phyloP scores from a whole-genome alignment of 148 eudicot species.

The Cornus florida region DNA sequence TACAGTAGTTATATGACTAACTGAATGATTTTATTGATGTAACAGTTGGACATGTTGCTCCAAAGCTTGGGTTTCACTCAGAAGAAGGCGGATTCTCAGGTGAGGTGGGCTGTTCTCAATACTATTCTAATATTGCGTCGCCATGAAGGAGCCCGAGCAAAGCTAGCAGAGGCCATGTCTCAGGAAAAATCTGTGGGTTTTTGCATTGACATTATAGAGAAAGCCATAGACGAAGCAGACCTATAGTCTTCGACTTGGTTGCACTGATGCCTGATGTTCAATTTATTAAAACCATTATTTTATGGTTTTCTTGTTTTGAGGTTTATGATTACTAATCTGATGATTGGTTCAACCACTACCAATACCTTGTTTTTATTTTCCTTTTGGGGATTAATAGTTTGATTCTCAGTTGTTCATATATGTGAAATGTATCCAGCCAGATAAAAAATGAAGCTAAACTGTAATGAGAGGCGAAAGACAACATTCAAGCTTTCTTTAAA shows the following conservation, averaged over 20 bases:
- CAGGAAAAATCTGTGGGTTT: constrained; percentile 71
- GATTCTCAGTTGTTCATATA: too few species aligned
- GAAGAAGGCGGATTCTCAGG: constrained; percentile 92
- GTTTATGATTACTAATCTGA: too few species aligned
- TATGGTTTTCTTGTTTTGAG: too few species aligned
- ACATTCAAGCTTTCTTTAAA: too few species aligned
- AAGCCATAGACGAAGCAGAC: constrained; percentile 48
- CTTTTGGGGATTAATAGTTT: too few species aligned
- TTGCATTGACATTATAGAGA: constrained; percentile 79
- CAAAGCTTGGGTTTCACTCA: constrained; percentile 88
- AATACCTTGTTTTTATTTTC: too few species aligned
- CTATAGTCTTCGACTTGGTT: constrained; percentile 6
- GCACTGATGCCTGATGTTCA: neutral
- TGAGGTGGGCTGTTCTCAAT: constrained; percentile 96
- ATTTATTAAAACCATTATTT: neutral
- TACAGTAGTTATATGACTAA: neutral
- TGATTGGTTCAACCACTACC: too few species aligned
- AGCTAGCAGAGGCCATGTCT: constrained; percentile 86
- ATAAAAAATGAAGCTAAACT: too few species aligned
- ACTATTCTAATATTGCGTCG: constrained; percentile 80
- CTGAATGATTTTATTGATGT: neutral
- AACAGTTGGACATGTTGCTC: constrained; percentile 73
- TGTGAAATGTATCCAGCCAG: too few species aligned
- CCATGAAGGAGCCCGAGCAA: constrained; percentile 66
- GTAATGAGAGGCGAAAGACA: too few species aligned